Evolutionary conservation across 257 asterid genomes (phyloP), one percentile per base, ranked within the genome.

Genomic region (Gentiana macrophylla): DNA sequence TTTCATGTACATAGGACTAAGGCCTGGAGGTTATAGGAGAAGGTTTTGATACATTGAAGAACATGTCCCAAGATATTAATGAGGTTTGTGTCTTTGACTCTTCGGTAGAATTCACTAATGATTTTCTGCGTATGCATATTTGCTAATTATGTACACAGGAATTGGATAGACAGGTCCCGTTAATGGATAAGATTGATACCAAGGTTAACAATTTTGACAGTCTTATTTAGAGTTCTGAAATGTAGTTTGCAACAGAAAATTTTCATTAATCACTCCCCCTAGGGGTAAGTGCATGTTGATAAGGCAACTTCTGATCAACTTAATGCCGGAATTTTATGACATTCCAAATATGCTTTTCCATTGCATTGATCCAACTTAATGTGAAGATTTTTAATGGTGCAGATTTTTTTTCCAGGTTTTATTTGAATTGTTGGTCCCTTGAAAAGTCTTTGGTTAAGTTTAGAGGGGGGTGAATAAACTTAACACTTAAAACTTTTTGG

Each of bases 131-230:
- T 37, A 35, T 52, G 55, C 52, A 10, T 34, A 52, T 50, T 35
- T 35, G 7, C 13, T 44, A 38, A 74, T n/a, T 8, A 57, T 60
- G 64, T 59, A 5, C 81, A 74, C 91, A 92, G 97, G 97, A 92
- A 74, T 49, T 88, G 59, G 99, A 92, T 70, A 81, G 99, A 61
- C 99, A 92, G 78, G 97, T 92, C 65, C 99, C 99, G 63, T 84
- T 92, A 51, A 81, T 92, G 97, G 99, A 92, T 70, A 97, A 92
- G 80, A 92, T 92, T 60, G 99, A 92, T 74, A 75, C 81, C 62
- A 92, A 92, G 98, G 98, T 92, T 53, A 52, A 80, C 62, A 49
- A 53, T 49, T 58, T 43, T 1, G 35, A n/a, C 7, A 52, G 37
- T 46, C 41, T 43, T 62, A 12, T 37, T 32, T 57, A 32, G 44